phyloP scores from a whole-genome alignment of 176 grass and related monocot genomes.

The Eragrostis nindensis region DNA sequence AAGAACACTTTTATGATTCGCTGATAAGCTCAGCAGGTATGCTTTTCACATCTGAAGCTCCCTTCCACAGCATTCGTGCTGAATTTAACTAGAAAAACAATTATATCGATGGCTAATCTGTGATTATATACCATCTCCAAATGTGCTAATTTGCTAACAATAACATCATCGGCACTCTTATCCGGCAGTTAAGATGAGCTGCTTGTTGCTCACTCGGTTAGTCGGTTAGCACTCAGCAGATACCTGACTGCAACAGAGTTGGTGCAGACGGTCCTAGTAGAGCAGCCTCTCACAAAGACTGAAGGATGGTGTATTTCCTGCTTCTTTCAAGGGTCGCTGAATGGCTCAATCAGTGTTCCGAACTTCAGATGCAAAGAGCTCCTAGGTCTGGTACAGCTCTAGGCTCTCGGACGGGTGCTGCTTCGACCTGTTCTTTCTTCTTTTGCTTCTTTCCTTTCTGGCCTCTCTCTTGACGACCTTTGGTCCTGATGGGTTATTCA shows the following conservation, averaged over 20 bases:
- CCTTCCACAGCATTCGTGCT: background rate
- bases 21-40: background rate
- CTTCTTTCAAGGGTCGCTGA: slow-evolving; percentile 21
- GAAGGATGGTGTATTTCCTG: background rate
- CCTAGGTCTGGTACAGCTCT: slow-evolving; percentile 49
- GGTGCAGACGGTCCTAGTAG: background rate
- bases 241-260: background rate
- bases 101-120: background rate
- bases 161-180: background rate
- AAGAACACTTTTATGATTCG: too few species aligned
- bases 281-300: background rate
- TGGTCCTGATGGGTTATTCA: slow-evolving; percentile 24
- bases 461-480: slow-evolving; percentile 47
- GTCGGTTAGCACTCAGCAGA: slow-evolving; percentile 7
- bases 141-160: background rate
- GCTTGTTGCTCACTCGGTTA: background rate
- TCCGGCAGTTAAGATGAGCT: background rate
- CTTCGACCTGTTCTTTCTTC: slow-evolving; percentile 47
- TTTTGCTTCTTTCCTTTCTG: slow-evolving; percentile 59
- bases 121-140: slow-evolving; percentile 10
- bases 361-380: slow-evolving; percentile 66
- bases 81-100: background rate
- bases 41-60: background rate
- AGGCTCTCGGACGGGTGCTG: slow-evolving; percentile 21
- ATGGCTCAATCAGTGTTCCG: slow-evolving; percentile 6